Conservation (phyloP, 2,329 filamentous ascomycete genomes). For the Albifimbria verrucaria region DNA sequence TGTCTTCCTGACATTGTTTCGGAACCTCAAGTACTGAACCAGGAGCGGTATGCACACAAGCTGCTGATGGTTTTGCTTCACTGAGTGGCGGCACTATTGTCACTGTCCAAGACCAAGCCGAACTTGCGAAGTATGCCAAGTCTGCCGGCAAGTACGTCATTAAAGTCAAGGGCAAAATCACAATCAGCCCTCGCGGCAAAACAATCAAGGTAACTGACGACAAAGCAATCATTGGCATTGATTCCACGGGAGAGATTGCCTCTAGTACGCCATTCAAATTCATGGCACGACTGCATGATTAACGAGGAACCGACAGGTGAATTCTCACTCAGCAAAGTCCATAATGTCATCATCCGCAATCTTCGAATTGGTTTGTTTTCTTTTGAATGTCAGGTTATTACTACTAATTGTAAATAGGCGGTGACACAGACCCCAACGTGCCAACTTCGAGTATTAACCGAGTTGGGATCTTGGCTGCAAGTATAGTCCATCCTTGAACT, state of each 20-base stretch:
- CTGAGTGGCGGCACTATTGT: slow-evolving; percentile 21
- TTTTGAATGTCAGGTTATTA: neutral
- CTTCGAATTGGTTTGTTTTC: slow-evolving; percentile 14
- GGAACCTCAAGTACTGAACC: neutral
- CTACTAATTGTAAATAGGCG: neutral
- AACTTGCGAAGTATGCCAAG: slow-evolving; percentile 18
- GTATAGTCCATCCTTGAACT: neutral
- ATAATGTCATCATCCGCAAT: slow-evolving; percentile 20
- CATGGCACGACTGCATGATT: neutral
- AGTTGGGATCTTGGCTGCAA: slow-evolving; percentile 20
- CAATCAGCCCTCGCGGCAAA: slow-evolving; percentile 15
- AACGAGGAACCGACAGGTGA: slow-evolving; percentile 7
- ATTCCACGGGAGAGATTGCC: slow-evolving; percentile 16
- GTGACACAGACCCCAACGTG: neutral
- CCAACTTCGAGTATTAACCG: neutral
- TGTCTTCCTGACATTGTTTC: neutral
- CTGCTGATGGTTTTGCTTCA: slow-evolving; percentile 18
- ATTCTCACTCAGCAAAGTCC: slow-evolving; percentile 15
- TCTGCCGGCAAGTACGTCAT: slow-evolving; percentile 18
- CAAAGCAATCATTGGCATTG: slow-evolving; percentile 22
- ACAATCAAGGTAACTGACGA: slow-evolving; percentile 17
- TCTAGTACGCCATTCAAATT: neutral
- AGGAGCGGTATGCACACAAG: neutral
- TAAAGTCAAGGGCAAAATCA: slow-evolving; percentile 18
- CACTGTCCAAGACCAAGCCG: slow-evolving; percentile 14